Evolutionary conservation across 495 filamentous ascomycete genomes (phyloP).

Genomic region (Tuber umbilicatum): DNA sequence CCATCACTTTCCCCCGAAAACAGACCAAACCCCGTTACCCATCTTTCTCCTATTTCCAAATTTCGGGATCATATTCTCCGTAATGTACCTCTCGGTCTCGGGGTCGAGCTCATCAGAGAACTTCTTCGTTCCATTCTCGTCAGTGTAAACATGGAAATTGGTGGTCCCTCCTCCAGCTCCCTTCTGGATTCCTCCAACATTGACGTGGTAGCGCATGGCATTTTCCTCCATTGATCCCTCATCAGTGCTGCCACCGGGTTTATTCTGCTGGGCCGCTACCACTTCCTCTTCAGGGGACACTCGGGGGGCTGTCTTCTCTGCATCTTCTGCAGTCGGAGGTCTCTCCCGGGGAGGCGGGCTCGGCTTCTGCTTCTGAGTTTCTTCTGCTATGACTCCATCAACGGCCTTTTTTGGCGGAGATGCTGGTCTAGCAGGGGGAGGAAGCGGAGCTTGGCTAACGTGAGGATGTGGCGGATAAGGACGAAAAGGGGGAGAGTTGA

Average conservation of each 20-base stretch:
- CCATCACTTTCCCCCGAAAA: conserved; percentile 33
- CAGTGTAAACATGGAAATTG: conserved; percentile 37
- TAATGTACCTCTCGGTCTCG: conserved; percentile 38
- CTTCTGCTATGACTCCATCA: not conserved
- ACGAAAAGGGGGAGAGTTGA: not conserved
- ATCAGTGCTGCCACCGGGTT: not conserved
- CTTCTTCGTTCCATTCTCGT: conserved; percentile 31
- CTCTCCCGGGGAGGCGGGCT: not conserved
- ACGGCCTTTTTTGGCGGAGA: not conserved
- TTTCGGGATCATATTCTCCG: conserved; percentile 40
- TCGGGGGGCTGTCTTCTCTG: not conserved
- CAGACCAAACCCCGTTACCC: conserved; percentile 27
- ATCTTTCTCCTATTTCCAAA: conserved; percentile 23
- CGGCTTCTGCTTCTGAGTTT: not conserved
- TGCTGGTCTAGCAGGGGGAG: not conserved
- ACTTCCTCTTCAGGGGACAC: not conserved
- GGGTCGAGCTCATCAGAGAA: conserved; percentile 32
- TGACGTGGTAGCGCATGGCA: conserved; percentile 34
- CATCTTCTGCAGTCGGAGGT: not conserved
- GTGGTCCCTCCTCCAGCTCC: conserved; percentile 29
- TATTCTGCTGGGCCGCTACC: not conserved
- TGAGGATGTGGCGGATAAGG: not conserved
- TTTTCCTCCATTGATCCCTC: conserved; percentile 10
- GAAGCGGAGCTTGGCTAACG: not conserved
- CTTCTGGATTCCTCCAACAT: conserved; percentile 38